Evolutionary conservation across 129 eudicot genomes (phyloP), one percentile per base, ranked within the genome.

Genomic region (Calendula officinalis): DNA sequence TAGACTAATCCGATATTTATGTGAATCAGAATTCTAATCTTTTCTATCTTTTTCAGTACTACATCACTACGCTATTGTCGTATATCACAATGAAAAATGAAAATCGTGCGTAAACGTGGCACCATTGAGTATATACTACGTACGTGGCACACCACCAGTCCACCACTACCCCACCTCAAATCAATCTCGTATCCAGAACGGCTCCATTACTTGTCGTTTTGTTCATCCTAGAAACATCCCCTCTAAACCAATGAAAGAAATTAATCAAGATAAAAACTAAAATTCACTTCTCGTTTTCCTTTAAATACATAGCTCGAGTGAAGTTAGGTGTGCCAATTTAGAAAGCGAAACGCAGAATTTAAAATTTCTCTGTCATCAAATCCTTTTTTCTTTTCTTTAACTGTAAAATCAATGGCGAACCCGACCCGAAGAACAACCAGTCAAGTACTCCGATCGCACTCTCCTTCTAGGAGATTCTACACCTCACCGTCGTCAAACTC

Each of bases 251-350:
- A 50, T 71, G 3, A 30, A 61, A 40, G 12, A 14, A 22, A 22
- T 22, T 22, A 22, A 22, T 22, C 30, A 22, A 22, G 44, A 62
- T 7, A 16, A 8, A 8, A 36, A 35, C 10, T 3, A 56, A 32
- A 10, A 8, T 11, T 40, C 2, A 22, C 30, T 5, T 9, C 5
- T 43, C 34, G 5, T 12, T 61, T 11, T 56, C 39, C 89, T 88
- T 80, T 88, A 88, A 80, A 82, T 84, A 88, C 73, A 70, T 66
- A 4, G 54, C 92, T 73, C 68, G 69, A 81, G 75, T 77, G 3
- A 48, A 79, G 85, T 65, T 33, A 52, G 57, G 95, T 90, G 86
- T 90, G 95, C 95, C 97, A 79, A 84, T 64, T 68, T 84, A 65
- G 71, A 63, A 61, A 62, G 66, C 70, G 66, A 73, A 77, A 73